Conservation (phyloP, 78 protist genomes). For the Guillardia theta region DNA sequence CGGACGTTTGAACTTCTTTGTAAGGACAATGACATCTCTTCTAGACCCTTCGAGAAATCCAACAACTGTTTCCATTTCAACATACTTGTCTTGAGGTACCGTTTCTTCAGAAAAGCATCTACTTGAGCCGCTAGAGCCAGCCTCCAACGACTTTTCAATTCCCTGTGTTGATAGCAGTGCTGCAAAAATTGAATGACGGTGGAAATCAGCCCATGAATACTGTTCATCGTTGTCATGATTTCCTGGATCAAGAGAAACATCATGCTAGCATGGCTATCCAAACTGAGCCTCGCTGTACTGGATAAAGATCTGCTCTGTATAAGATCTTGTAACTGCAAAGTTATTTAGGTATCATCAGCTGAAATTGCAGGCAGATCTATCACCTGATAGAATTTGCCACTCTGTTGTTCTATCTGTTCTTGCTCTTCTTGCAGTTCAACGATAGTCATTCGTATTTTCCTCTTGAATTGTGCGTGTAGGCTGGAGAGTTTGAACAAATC, state of each 20-base stretch:
- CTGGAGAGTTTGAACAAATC: not conserved
- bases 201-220: not conserved
- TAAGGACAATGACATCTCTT: too few species aligned
- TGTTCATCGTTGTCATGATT: not conserved
- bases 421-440: not conserved
- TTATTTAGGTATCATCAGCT: too few species aligned
- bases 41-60: too few species aligned
- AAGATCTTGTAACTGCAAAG: too few species aligned
- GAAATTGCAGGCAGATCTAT: too few species aligned
- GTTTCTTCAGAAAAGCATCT: not conserved
- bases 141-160: not conserved
- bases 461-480: not conserved
- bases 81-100: too few species aligned
- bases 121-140: not conserved
- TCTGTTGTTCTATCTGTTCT: not conserved
- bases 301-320: not conserved
- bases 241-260: not conserved
- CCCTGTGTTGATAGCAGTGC: not conserved
- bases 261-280: not conserved
- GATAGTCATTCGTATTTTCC: not conserved
- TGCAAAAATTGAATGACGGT: not conserved
- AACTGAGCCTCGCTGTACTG: not conserved
- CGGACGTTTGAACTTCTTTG: too few species aligned
- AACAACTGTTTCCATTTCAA: too few species aligned
- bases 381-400: not conserved